These are phyloP conservation scores for Fusarium mangiferae DNA, from an alignment of 2,329 filamentous ascomycete species.

Conservation along the genomic window DNA sequence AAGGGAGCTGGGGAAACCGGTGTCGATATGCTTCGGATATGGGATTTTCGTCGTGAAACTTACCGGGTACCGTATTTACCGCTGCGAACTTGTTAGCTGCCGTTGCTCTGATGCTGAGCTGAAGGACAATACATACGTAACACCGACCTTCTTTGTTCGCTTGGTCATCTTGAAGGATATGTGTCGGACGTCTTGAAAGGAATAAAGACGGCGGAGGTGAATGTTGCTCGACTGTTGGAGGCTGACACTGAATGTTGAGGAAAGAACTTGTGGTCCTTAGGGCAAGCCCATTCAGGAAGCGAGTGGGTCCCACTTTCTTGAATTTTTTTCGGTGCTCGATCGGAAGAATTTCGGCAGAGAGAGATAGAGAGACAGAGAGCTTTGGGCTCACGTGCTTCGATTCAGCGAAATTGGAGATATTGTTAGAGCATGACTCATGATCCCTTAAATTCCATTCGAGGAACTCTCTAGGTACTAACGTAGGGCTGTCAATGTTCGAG, in stretches of 20 bases:
- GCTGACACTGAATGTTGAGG: constrained; percentile 46
- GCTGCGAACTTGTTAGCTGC: constrained; percentile 50
- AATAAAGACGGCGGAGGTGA: constrained; percentile 47
- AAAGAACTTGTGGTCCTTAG: constrained; percentile 54
- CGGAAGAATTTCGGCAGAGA: constrained; percentile 74
- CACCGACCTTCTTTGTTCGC: constrained; percentile 97
- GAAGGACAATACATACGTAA: constrained; percentile 67
- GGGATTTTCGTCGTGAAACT: constrained; percentile 50
- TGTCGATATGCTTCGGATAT: constrained; percentile 32
- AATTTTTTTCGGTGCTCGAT: constrained; percentile 1
- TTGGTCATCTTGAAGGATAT: constrained; percentile 83
- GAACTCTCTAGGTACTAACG: not conserved
- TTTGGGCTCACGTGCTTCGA: not conserved
- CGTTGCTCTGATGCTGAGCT: constrained; percentile 12
- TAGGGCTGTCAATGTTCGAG: not conserved
- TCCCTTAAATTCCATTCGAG: not conserved
- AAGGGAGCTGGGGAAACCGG: constrained; percentile 16
- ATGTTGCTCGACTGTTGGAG: constrained; percentile 47
- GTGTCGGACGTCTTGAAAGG: constrained; percentile 50
- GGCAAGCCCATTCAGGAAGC: constrained; percentile 53
- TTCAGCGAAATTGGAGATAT: not conserved
- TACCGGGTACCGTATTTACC: constrained; percentile 98
- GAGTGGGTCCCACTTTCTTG: constrained; percentile 41
- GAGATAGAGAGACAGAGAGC: constrained; percentile 51
- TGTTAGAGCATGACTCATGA: constrained; percentile 17